Base-by-base conservation (phyloP, 2,329 filamentous ascomycete species). In the Diaporthe vexans region DNA sequence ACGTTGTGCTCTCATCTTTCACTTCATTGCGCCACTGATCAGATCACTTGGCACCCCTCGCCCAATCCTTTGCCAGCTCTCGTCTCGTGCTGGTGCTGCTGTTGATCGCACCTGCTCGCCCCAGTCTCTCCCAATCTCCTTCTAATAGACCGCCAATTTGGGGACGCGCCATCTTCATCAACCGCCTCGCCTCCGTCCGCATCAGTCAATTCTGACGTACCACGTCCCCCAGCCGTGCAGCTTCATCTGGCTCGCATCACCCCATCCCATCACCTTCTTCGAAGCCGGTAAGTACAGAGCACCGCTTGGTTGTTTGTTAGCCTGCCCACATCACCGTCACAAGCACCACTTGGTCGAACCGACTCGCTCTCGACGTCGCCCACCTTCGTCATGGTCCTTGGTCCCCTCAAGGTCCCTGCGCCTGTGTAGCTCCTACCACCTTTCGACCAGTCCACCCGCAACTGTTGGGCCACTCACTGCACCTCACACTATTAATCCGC, bases 121-220 rank as follows among this genome's bases (percentile, higher is more conserved):
- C 70, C 57, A 72, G 46, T 63, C 58, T 35, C 57, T 71, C 69
- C 69, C 69, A 71, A 71, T 71, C 56, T 71, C 69, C 56, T 46
- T 56, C 46, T 29, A 33, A 54, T 63, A 61, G 57, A 48, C 35
- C 26, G 35, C 37, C 57, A 63, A 63, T 72, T 43, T 52, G 57
- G 70, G 58, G 57, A 21, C 51, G 54, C 26, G 57, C 57, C 59
- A 63, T 56, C 48, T 56, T 54, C 57, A 72, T 72, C 57, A 63
- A 46, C 51, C 4, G 33, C 26, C 15, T 72, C 40, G 69, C 46
- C 70, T 43, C 26, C 13, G 4, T 37, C 54, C 68, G 46, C 17
- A 58, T 72, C 57, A 48, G 57, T 63, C 57, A 26, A 59, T 19
- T 43, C 59, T 72, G 57, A 63, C 70, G 57, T 56, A 54, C 63